Percentiles rank a stretch among this genome's conserved stretches.
Evolutionary conservation across 73 alveolate species (phyloP).

Genomic region (Paramecium sexaurelia): DNA sequence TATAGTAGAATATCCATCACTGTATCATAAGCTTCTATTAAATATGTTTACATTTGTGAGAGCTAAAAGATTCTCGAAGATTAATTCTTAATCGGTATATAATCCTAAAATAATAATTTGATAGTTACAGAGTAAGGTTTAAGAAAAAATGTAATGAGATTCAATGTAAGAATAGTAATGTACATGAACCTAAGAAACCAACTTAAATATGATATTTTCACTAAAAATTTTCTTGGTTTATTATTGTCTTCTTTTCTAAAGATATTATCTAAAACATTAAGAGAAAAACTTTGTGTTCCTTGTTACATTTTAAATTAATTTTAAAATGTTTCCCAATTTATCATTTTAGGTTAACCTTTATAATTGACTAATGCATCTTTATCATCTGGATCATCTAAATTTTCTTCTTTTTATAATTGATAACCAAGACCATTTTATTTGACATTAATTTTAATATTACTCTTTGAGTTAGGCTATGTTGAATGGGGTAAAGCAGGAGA

Average conservation of each 20-base stretch:
- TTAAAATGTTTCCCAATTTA: conserved; percentile 30
- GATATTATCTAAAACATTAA: not conserved
- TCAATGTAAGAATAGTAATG: not conserved
- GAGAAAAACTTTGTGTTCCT: conserved; percentile 50
- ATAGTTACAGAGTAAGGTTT: conserved; percentile 1
- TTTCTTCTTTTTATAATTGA: conserved; percentile 1
- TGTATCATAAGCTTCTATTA: conserved; percentile 50
- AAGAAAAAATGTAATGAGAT: not conserved
- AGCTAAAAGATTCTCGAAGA: conserved; percentile 2
- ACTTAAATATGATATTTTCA: conserved; percentile 32
- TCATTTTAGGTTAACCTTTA: conserved; percentile 27
- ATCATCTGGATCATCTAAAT: conserved; percentile 11
- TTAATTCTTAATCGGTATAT: not conserved
- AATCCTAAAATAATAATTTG: not conserved
- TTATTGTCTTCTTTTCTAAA: conserved; percentile 48
- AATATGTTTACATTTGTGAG: conserved; percentile 8
- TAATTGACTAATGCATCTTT: conserved; percentile 1
- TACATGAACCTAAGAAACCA: conserved; percentile 45
- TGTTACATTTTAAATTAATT: conserved; percentile 33
- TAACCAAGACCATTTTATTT: conserved; percentile 1
- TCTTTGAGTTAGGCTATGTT: not conserved
- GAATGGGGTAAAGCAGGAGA: not conserved
- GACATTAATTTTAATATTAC: not conserved
- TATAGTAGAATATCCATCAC: not conserved
- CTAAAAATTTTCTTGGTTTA: conserved; percentile 39